phyloP scores from a whole-genome alignment of 495 filamentous ascomycete genomes.

The Trichoderma asperelloides region DNA sequence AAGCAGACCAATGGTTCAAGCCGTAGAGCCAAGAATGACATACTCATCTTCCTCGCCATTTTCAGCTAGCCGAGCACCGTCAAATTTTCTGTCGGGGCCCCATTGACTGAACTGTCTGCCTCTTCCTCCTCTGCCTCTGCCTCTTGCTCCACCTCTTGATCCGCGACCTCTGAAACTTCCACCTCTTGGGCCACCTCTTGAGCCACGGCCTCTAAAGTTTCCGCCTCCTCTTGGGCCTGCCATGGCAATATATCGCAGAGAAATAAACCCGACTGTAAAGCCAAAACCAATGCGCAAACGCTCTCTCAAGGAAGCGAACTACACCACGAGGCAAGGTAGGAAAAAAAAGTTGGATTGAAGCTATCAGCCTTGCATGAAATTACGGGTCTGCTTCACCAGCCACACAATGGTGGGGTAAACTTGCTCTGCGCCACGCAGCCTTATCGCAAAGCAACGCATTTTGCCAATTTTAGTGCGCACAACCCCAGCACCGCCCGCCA shows the following conservation, averaged over 20 bases:
- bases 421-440: background rate
- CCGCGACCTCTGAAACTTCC: constrained; percentile 30
- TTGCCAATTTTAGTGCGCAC: constrained; percentile 3
- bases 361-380: constrained; percentile 20
- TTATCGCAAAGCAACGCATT: constrained; percentile 1
- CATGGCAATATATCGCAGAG: background rate
- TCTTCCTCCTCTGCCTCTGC: constrained; percentile 21
- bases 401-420: constrained; percentile 7
- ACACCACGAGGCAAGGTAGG: background rate
- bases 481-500: constrained; percentile 7
- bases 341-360: constrained; percentile 13
- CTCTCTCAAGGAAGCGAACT: background rate
- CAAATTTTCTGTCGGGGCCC: constrained; percentile 27
- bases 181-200: constrained; percentile 16
- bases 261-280: constrained; percentile 13
- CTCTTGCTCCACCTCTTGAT: constrained; percentile 14
- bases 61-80: constrained; percentile 24
- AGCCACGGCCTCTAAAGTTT: background rate
- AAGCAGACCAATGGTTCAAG: constrained; percentile 8
- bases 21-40: constrained; percentile 11
- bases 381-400: background rate
- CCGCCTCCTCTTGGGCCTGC: constrained; percentile 1
- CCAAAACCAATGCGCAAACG: constrained; percentile 9
- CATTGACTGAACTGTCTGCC: constrained; percentile 17
- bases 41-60: constrained; percentile 25